phyloP scores from a whole-genome alignment of 83 land plant genomes.

The Picea engelmannii region DNA sequence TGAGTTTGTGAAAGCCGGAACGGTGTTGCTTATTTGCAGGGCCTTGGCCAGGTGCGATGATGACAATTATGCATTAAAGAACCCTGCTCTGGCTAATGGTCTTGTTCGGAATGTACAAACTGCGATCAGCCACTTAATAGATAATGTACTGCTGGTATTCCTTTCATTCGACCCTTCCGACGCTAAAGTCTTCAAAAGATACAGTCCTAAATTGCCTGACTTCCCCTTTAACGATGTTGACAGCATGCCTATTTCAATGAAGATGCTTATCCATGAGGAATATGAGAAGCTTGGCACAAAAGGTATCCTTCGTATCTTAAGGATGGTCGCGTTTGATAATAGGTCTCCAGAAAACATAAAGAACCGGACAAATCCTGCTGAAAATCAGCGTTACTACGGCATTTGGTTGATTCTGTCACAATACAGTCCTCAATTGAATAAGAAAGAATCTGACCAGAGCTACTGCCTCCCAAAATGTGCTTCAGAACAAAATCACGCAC shows the following conservation, averaged over 20 bases:
- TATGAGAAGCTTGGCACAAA: background rate
- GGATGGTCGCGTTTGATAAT: constrained; percentile 14
- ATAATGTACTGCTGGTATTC: background rate
- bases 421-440: no score
- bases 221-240: background rate
- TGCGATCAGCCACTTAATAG: background rate
- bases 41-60: constrained; percentile 6
- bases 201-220: background rate
- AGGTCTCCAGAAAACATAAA: constrained; percentile 4
- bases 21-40: constrained; percentile 13
- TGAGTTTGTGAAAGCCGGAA: constrained; percentile 1
- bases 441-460: no score
- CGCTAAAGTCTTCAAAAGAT: background rate
- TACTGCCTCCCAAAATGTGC: no score
- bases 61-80: background rate
- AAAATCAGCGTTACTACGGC: background rate
- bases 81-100: background rate
- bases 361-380: background rate
- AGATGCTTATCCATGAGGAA: background rate
- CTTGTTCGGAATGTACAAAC: background rate
- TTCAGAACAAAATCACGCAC: no score
- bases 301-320: background rate
- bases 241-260: background rate
- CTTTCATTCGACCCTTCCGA: background rate
- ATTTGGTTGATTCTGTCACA: constrained; percentile 20